Base-by-base conservation (phyloP, 371 early-diverging fungal genomes). In the Choanephora cucurbitarum region DNA sequence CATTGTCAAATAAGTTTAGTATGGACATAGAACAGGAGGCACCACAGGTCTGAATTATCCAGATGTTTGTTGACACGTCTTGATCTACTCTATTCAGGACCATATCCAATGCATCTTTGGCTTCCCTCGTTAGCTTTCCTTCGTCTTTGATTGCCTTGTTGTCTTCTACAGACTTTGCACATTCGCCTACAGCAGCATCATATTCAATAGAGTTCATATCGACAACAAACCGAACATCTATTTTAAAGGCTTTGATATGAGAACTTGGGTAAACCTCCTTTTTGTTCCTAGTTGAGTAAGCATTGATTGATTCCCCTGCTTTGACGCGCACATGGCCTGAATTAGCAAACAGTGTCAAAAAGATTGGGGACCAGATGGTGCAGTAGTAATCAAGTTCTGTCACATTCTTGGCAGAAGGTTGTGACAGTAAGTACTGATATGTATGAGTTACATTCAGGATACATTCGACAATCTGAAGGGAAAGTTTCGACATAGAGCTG, bases 61-160 rank as follows among this genome's bases (percentile, higher is more conserved):
- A 53, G 19, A 44, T 18, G 17, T 53, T 37, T 24, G 28, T 28
- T 28, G 28, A 28, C 7, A 7, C 28, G 7, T 28, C 28, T 28
- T 28, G 28, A 28, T 28, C 28, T 28, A 28, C 28, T 28, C 5
- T 28, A 28, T 28, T 28, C 28, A 28, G 28, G 7, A 28, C 7
- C 28, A 28, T 34, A 39, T 46, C 40, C 24, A 53, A 44, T 32
- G 53, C 44, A 33, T 53, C 43, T 44, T 53, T 53, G 31, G 33
- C 43, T 32, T 53, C 53, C 44, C 53, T 32, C 43, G 44, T 44
- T 19, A 53, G 44, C 45, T 44, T 53, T 53, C 18, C 45, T 44
- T 53, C 44, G 33, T 44, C 44, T 9, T 50, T 50, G 39, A 50
- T 50, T 50, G 50, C 40, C 39, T 53, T 53, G 53, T 44, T 53